Evolutionary conservation across 768 basidiomycete species (phyloP), one percentile per base, ranked within the genome.

Genomic region (Tephrocybe sp.): DNA sequence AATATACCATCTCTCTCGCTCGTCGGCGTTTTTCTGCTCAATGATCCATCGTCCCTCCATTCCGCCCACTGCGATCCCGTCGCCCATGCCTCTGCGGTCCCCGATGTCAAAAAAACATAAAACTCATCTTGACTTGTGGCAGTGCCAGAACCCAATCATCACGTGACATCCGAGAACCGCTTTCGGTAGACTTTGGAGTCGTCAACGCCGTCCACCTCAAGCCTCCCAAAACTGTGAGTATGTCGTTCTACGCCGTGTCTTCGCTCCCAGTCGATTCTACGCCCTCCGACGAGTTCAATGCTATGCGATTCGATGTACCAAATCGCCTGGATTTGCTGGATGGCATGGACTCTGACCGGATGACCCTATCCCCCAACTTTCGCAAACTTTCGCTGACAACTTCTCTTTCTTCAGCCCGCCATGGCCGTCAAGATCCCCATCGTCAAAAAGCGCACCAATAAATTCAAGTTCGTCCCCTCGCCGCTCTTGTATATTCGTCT

Each of bases 371-470:
- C 42, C 48, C 40, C 18, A 21, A 14, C 20, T 15, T 20, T 34
- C 21, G 57, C 67, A 58, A 61, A 63, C 45, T 60, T 41, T 53
- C 48, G 48, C 59, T 60, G 57, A 61, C 47, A 26, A 39, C 54
- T 46, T 44, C 53, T 47, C 54, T 47, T 51, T 50, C 51, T 48
- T 33, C 58, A 74, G 75, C 61, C 64, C 67, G 63, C 65, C 66
- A 79, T 79, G 76, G 75, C 74, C 73, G 68, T 79, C 73, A 80
- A 80, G 69, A 74, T 75, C 43, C 69, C 71, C 42, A 71, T 95
- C 71, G 81, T 97, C 75, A 97, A 96, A 83, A 98, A 98, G 80
- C 90, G 93, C 73, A 97, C 95, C 65, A 93, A 88, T 76, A 77
- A 79, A 69, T 98, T 98, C 91, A 98, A 96, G 93, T 93, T 56